These are phyloP conservation scores for Metarhizium anisopliae DNA, from an alignment of 2,329 filamentous ascomycete genomes.

Conservation along the genomic window DNA sequence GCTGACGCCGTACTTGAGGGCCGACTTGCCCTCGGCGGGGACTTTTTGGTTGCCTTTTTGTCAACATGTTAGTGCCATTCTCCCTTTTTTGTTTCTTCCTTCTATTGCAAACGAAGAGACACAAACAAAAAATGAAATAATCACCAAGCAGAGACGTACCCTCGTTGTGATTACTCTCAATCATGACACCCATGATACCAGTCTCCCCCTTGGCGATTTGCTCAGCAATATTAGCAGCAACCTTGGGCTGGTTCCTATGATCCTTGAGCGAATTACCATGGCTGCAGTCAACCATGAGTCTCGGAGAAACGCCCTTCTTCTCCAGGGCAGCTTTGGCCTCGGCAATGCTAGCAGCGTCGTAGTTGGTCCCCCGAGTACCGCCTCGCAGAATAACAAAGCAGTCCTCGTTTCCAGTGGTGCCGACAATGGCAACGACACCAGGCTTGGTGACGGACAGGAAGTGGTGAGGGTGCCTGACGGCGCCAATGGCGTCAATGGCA, in stretches of 20 bases:
- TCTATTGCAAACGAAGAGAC: neutral
- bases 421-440: conserved; percentile 88
- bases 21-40: conserved; percentile 72
- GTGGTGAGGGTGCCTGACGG: conserved; percentile 85
- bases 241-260: conserved; percentile 95
- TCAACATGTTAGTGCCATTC: neutral
- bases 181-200: conserved; percentile 95
- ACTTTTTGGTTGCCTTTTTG: conserved; percentile 78
- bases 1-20: conserved; percentile 85
- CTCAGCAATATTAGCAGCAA: conserved; percentile 69
- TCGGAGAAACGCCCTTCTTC: conserved; percentile 63
- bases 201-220: conserved; percentile 81
- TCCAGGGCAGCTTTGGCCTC: conserved; percentile 72
- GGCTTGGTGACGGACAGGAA: conserved; percentile 97
- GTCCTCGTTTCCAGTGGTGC: conserved; percentile 90
- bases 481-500: conserved; percentile 90
- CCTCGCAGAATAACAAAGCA: conserved; percentile 95
- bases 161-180: conserved; percentile 95
- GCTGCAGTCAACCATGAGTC: conserved; percentile 96
- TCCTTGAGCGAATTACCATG: conserved; percentile 95
- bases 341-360: conserved; percentile 73
- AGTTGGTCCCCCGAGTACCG: conserved; percentile 90
- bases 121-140: neutral
- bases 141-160: conserved; percentile 39
- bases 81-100: neutral